Conservation (phyloP, 2,329 filamentous ascomycete genomes). For the Paramyrothecium roridum region DNA sequence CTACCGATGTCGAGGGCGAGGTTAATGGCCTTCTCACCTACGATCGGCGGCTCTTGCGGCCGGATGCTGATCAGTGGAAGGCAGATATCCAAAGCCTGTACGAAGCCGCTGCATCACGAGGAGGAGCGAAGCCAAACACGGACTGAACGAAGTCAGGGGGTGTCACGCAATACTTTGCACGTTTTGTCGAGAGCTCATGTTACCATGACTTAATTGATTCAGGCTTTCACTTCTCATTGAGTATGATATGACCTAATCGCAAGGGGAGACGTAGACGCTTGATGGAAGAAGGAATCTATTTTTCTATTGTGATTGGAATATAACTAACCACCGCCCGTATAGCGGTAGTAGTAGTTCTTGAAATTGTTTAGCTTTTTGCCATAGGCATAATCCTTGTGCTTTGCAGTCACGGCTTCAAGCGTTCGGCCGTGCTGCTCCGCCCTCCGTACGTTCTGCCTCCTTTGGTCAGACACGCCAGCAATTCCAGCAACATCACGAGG, state of each 20-base stretch:
- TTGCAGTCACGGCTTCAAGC: constrained; percentile 58
- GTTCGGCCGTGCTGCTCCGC: constrained; percentile 69
- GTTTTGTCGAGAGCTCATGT: too few relatives aligned
- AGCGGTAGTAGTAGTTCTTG: constrained; percentile 55
- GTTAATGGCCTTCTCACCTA: constrained; percentile 71
- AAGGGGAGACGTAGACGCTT: too few relatives aligned
- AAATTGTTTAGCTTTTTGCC: constrained; percentile 76
- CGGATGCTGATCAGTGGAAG: constrained; percentile 56
- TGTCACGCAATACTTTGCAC: too few relatives aligned
- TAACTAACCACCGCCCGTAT: constrained; percentile 38
- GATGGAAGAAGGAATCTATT: not conserved
- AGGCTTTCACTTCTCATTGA: too few relatives aligned
- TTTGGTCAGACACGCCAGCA: constrained; percentile 71
- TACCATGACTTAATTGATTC: too few relatives aligned
- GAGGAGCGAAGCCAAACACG: constrained; percentile 4
- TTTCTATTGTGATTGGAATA: not conserved
- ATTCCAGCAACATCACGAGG: constrained; percentile 74
- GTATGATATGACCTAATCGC: too few relatives aligned
- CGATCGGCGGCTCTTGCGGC: constrained; percentile 58
- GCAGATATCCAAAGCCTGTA: constrained; percentile 58
- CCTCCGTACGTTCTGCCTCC: constrained; percentile 65
- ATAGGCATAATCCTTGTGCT: constrained; percentile 65
- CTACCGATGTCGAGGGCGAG: constrained; percentile 71
- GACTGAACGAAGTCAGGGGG: not conserved
- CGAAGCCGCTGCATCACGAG: constrained; percentile 41